phyloP scores from a whole-genome alignment of 2,329 filamentous ascomycete species.

The Fusarium udum region DNA sequence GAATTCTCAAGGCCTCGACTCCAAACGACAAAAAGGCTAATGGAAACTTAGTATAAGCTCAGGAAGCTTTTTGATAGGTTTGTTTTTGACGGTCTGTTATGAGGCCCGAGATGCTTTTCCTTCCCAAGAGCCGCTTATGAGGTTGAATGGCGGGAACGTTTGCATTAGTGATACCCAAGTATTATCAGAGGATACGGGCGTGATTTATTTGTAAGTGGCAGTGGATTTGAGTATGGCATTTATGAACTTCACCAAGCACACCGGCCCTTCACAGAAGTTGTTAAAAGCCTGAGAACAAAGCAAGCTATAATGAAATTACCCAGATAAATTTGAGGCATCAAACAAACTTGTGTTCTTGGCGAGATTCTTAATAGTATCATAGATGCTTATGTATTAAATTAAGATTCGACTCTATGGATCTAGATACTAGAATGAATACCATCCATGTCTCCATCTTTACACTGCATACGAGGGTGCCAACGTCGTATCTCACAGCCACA shows the following conservation, averaged over 20 bases:
- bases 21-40: background rate
- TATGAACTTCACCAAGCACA: background rate
- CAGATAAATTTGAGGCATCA: background rate
- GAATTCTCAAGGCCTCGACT: background rate
- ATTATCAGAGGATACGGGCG: constrained; percentile 18
- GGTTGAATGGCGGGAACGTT: constrained; percentile 3
- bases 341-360: background rate
- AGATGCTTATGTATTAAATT: background rate
- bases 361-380: background rate
- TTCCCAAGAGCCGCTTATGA: background rate
- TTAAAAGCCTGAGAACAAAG: background rate
- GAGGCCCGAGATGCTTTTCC: background rate
- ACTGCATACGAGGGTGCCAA: background rate
- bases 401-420: background rate
- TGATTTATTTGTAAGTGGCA: background rate
- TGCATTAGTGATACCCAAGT: constrained; percentile 38
- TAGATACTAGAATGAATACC: background rate
- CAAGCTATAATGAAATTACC: background rate
- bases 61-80: background rate
- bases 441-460: background rate
- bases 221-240: background rate
- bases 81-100: background rate
- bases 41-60: background rate
- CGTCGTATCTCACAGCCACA: background rate
- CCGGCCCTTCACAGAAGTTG: background rate